phyloP scores from a whole-genome alignment of 169 alveolate genomes.

The Cryptosporidium xiaoi region DNA sequence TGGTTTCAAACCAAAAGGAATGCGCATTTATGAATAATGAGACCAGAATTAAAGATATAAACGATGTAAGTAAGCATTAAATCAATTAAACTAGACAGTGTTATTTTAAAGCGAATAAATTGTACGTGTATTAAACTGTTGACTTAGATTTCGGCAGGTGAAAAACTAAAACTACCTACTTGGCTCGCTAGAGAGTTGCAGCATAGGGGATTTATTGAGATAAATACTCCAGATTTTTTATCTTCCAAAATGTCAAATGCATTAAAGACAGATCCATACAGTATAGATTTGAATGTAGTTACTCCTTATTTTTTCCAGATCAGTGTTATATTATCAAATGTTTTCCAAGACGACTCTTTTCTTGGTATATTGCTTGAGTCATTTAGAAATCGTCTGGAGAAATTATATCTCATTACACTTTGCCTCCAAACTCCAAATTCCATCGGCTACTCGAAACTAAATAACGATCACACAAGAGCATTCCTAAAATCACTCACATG shows the following conservation, averaged over 20 bases:
- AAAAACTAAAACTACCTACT: slow-evolving; percentile 32
- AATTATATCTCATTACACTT: slow-evolving; percentile 44
- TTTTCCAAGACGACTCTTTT: slow-evolving; percentile 49
- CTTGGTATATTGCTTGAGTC: slow-evolving; percentile 38
- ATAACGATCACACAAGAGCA: slow-evolving; percentile 43
- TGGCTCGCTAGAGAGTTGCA: slow-evolving; percentile 61
- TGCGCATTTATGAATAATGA: slow-evolving; percentile 58
- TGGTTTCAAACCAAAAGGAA: slow-evolving; percentile 53
- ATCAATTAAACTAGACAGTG: background rate
- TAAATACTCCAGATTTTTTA: slow-evolving; percentile 56
- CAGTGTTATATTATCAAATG: slow-evolving; percentile 16
- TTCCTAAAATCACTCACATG: slow-evolving; percentile 55
- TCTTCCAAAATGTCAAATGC: slow-evolving; percentile 67
- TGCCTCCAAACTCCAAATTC: slow-evolving; percentile 13
- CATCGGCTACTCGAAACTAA: slow-evolving; percentile 15
- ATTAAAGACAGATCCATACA: slow-evolving; percentile 57
- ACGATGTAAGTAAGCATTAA: slow-evolving; percentile 35
- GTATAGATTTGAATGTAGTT: slow-evolving; percentile 34
- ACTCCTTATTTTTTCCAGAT: slow-evolving; percentile 69
- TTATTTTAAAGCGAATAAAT: background rate
- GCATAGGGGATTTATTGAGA: slow-evolving; percentile 52
- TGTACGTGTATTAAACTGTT: background rate
- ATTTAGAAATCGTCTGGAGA: slow-evolving; percentile 41
- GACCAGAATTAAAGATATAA: background rate
- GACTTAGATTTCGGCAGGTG: slow-evolving; percentile 35